Evolutionary conservation across 768 basidiomycete genomes (phyloP).

Genomic region (Guyanaporus albipodus): DNA sequence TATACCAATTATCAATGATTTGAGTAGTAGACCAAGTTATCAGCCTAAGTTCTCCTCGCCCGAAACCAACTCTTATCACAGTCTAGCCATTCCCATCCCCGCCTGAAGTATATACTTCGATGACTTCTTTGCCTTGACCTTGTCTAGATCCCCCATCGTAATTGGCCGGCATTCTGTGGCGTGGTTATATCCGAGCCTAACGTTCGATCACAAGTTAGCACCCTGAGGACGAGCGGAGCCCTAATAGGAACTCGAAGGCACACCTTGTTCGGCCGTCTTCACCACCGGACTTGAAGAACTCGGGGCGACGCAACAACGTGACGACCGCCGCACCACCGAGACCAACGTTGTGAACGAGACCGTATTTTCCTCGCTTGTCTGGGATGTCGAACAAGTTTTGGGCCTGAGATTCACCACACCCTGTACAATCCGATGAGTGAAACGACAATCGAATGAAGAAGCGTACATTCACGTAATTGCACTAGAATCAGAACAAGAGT

Average conservation of each 20-base stretch:
- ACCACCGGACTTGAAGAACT: conserved; percentile 63
- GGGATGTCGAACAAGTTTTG: conserved; percentile 56
- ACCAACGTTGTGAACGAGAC: conserved; percentile 72
- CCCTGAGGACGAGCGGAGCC: background rate
- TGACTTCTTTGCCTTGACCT: conserved; percentile 65
- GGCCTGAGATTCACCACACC: conserved; percentile 79
- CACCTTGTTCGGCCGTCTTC: conserved; percentile 63
- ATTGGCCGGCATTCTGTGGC: conserved; percentile 60
- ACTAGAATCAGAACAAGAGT: conserved; percentile 38
- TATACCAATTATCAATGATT: too few relatives aligned
- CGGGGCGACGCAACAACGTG: conserved; percentile 67
- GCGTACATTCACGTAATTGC: conserved; percentile 65
- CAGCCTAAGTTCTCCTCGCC: too few relatives aligned
- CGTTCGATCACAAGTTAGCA: background rate
- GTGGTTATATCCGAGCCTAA: conserved; percentile 78
- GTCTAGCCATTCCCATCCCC: conserved; percentile 30
- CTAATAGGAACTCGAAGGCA: background rate
- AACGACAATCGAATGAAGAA: background rate
- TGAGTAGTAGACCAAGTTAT: too few relatives aligned
- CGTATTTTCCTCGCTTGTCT: conserved; percentile 71
- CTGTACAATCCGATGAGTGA: conserved; percentile 28
- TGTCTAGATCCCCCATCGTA: conserved; percentile 60
- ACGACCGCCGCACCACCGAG: conserved; percentile 75
- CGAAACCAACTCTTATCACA: conserved; percentile 28
- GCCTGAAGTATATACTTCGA: conserved; percentile 39